Conservation (phyloP, 2,329 filamentous ascomycete species). For the Ilyonectria robusta region DNA sequence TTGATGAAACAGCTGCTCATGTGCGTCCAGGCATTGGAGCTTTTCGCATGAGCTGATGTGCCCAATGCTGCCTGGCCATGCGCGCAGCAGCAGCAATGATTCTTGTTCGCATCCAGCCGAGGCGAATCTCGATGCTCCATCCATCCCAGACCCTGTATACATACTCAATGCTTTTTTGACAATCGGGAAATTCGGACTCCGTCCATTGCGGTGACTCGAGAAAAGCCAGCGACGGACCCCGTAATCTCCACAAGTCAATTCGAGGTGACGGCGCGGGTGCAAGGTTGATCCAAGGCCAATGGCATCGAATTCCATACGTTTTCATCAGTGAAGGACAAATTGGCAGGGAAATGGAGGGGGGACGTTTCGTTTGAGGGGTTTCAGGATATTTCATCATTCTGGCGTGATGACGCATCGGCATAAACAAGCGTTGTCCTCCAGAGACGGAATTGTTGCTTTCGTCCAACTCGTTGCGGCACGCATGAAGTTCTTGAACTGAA, state of each 20-base stretch:
- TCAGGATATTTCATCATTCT: slow-evolving; percentile 15
- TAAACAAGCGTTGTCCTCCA: neutral
- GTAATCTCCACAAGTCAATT: slow-evolving; percentile 6
- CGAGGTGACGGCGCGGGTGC: neutral
- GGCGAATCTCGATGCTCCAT: neutral
- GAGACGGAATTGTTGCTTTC: neutral
- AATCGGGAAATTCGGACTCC: slow-evolving; percentile 17
- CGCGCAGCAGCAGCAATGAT: neutral
- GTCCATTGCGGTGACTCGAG: slow-evolving; percentile 9
- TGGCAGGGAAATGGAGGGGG: neutral
- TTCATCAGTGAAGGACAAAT: neutral
- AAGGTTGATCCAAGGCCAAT: neutral
- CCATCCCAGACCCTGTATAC: slow-evolving; percentile 2
- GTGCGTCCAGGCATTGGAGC: neutral
- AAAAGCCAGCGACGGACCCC: slow-evolving; percentile 1
- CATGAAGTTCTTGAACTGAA: neutral
- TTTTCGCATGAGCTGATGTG: neutral
- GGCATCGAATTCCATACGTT: neutral
- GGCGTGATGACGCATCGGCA: slow-evolving; percentile 2
- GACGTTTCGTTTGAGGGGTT: slow-evolving; percentile 21
- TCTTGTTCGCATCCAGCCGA: neutral
- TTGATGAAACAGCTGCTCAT: neutral
- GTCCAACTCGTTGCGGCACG: neutral
- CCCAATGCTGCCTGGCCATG: neutral
- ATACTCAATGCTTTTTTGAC: slow-evolving; percentile 3